A percentile compares a stretch with the other conserved stretches of the same genome.
These are phyloP conservation scores for Aspergillus felis DNA, from an alignment of 2,329 filamentous ascomycete genomes.

Conservation along the genomic window DNA sequence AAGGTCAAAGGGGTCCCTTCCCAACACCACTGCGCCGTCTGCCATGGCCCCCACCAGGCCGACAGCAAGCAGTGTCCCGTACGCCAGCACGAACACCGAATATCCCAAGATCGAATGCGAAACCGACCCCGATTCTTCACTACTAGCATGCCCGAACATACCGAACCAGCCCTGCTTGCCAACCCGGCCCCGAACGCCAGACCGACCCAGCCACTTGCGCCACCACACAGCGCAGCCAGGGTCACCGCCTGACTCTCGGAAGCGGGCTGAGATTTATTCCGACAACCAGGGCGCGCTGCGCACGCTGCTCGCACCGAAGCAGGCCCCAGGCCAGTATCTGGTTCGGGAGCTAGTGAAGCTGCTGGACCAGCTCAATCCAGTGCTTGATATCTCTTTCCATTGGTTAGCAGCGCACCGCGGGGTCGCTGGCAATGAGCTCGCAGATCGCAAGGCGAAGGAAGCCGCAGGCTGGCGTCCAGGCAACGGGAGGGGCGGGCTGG, in stretches of 20 bases:
- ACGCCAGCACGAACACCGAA: no score
- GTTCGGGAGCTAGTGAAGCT: neutral
- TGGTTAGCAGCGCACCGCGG: neutral
- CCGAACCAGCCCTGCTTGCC: no score
- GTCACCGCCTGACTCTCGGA: neutral
- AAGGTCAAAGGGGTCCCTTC: no score
- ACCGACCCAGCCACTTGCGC: no score
- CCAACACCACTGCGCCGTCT: no score
- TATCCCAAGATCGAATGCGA: no score
- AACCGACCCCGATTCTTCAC: no score
- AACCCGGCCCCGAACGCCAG: no score
- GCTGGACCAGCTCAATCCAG: neutral
- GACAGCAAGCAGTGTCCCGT: no score
- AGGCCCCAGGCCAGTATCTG: neutral
- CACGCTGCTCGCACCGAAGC: neutral
- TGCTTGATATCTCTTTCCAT: neutral
- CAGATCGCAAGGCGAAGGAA: neutral
- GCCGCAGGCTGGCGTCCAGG: neutral
- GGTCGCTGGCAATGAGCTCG: neutral
- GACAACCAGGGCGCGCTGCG: neutral
- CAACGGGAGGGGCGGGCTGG: neutral
- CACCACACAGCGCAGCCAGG: no score
- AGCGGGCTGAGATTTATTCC: neutral
- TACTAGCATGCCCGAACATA: no score
- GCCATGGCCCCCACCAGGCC: no score